Evolutionary conservation across 2,329 filamentous ascomycete genomes (phyloP).

Genomic region (Fusarium globosum): DNA sequence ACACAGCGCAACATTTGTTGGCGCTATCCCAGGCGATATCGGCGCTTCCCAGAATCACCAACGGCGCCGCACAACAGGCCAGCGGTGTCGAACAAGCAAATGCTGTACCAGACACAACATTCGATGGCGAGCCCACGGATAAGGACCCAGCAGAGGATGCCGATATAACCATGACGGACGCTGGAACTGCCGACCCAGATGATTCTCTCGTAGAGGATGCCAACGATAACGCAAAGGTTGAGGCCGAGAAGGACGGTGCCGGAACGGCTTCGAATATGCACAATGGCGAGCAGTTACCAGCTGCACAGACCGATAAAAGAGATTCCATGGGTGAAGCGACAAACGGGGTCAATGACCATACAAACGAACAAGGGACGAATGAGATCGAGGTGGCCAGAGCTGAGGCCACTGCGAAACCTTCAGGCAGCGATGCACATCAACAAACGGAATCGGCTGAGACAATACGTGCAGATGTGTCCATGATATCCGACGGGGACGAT

Average conservation of each 20-base stretch:
- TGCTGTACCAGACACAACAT: slow-evolving; percentile 2
- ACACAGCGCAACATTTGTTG: slow-evolving; percentile 53
- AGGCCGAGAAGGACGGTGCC: slow-evolving; percentile 7
- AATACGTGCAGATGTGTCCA: slow-evolving; percentile 8
- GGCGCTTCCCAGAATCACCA: slow-evolving; percentile 29
- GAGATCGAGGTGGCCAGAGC: background rate
- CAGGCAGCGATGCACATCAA: slow-evolving; percentile 2
- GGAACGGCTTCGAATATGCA: slow-evolving; percentile 9
- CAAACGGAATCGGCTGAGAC: slow-evolving; percentile 18
- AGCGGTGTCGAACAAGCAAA: slow-evolving; percentile 14
- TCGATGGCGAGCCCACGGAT: slow-evolving; percentile 10
- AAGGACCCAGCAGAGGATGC: slow-evolving; percentile 34
- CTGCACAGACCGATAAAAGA: background rate
- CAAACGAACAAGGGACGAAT: slow-evolving; percentile 2
- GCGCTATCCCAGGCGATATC: slow-evolving; percentile 43
- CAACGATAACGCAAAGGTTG: slow-evolving; percentile 15
- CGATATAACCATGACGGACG: slow-evolving; percentile 49
- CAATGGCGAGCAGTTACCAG: slow-evolving; percentile 16
- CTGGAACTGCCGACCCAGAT: slow-evolving; percentile 35
- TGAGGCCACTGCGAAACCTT: slow-evolving; percentile 2
- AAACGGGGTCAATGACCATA: slow-evolving; percentile 13
- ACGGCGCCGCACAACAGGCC: slow-evolving; percentile 39
- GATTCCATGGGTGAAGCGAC: background rate
- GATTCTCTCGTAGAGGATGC: slow-evolving; percentile 29
- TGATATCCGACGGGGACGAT: slow-evolving; percentile 47